These are phyloP conservation scores for Mallotus repandus DNA, from an alignment of 441 rosid genomes.

Conservation along the genomic window DNA sequence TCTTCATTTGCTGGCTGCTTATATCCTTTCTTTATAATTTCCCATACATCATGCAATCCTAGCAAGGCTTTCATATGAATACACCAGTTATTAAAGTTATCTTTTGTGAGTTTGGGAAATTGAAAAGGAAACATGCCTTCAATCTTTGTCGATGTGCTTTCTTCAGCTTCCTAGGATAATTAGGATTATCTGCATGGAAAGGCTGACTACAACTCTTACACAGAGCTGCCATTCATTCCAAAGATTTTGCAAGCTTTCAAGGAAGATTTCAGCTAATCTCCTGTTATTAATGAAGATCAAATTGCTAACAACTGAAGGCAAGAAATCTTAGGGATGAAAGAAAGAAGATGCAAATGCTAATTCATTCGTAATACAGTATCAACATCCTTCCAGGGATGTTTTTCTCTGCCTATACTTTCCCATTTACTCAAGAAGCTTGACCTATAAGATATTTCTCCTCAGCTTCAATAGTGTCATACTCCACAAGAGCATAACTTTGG, in stretches of 20 bases:
- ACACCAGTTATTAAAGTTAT: too few relatives aligned
- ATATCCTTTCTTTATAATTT: too few relatives aligned
- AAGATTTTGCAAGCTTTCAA: conserved; percentile 1
- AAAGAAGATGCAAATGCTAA: conserved; percentile 1
- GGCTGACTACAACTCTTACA: conserved; percentile 33
- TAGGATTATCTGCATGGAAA: conserved; percentile 35
- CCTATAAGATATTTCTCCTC: too few relatives aligned
- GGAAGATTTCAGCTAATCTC: conserved; percentile 6
- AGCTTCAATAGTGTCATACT: too few relatives aligned
- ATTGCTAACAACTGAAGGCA: conserved; percentile 14
- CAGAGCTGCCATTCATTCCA: conserved; percentile 47
- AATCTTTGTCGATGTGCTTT: conserved; percentile 22
- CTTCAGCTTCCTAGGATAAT: conserved; percentile 31
- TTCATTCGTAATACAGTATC: not conserved
- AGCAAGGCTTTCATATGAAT: too few relatives aligned
- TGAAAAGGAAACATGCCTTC: not conserved
- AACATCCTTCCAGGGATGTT: too few relatives aligned
- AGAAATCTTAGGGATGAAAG: not conserved
- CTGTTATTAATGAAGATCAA: conserved; percentile 8
- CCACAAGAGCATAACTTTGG: too few relatives aligned
- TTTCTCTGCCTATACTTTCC: too few relatives aligned
- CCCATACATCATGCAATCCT: too few relatives aligned
- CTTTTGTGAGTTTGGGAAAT: too few relatives aligned
- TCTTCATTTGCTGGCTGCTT: too few relatives aligned
- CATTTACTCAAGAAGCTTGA: too few relatives aligned